phyloP scores from a whole-genome alignment of 352 stramenopile species.

The Globisporangium orthogonon region DNA sequence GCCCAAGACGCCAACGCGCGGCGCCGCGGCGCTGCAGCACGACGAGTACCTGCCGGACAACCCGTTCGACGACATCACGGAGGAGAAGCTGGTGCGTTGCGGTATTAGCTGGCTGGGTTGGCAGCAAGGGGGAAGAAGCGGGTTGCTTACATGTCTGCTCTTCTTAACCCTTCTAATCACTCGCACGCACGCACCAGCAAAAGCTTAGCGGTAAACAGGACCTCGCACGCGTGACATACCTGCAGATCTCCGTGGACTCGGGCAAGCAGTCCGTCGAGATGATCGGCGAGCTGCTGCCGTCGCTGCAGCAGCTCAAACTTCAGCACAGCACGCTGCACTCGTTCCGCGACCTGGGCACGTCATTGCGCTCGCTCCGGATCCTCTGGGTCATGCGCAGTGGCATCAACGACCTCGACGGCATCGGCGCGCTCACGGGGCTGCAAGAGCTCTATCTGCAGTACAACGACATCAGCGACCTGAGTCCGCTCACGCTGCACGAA shows the following conservation, averaged over 20 bases:
- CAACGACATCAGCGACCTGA: conserved; percentile 80
- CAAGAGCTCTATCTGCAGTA: conserved; percentile 72
- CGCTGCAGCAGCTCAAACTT: conserved; percentile 60
- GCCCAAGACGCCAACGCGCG: neutral
- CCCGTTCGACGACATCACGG: conserved; percentile 74
- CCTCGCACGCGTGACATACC: conserved; percentile 38
- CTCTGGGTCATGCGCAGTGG: conserved; percentile 60
- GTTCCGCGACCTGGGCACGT: conserved; percentile 83
- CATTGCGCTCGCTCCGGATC: conserved; percentile 52
- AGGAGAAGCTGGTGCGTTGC: conserved; percentile 53
- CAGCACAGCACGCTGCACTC: conserved; percentile 56
- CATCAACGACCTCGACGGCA: conserved; percentile 81
- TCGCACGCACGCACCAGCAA: conserved; percentile 22
- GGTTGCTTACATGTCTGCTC: neutral
- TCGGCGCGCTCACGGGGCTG: conserved; percentile 69
- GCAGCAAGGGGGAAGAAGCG: neutral
- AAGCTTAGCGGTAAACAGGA: conserved; percentile 56
- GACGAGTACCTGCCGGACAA: conserved; percentile 40
- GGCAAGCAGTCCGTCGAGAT: conserved; percentile 76
- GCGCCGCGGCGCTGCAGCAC: conserved; percentile 3
- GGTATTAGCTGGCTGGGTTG: neutral
- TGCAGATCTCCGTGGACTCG: conserved; percentile 71
- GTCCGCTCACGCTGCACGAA: conserved; percentile 80
- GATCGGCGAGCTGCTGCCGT: conserved; percentile 71
- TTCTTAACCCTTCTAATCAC: neutral